These are phyloP conservation scores for Russula sp. DNA, from an alignment of 768 basidiomycete species.

Conservation along the genomic window DNA sequence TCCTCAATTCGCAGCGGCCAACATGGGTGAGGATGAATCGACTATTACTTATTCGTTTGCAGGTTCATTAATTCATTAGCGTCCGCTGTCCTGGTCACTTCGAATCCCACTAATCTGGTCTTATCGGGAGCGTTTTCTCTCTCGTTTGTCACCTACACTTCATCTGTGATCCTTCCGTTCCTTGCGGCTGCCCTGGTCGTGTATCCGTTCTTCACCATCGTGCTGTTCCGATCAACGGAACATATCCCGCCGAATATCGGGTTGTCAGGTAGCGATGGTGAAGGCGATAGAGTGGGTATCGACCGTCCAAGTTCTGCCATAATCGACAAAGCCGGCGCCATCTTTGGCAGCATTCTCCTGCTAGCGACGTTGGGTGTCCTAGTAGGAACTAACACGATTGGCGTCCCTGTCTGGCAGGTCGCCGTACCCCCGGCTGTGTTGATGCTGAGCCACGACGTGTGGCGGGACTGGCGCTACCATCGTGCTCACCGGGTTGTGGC, in stretches of 20 bases:
- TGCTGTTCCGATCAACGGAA: constrained; percentile 51
- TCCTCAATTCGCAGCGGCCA: constrained; percentile 71
- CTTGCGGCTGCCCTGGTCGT: constrained; percentile 54
- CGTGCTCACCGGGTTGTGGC: not conserved
- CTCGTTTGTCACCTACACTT: constrained; percentile 72
- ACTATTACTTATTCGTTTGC: not conserved
- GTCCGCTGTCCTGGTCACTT: constrained; percentile 61
- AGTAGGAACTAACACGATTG: constrained; percentile 69
- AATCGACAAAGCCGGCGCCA: constrained; percentile 66
- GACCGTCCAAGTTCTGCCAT: constrained; percentile 53
- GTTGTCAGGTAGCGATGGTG: constrained; percentile 32
- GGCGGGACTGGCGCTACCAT: constrained; percentile 30
- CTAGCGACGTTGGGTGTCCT: constrained; percentile 62
- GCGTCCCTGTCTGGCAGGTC: constrained; percentile 79
- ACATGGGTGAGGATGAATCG: constrained; percentile 53
- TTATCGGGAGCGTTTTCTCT: constrained; percentile 81
- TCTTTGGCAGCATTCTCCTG: constrained; percentile 65
- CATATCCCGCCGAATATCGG: constrained; percentile 47
- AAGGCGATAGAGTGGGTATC: constrained; percentile 27
- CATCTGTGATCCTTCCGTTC: constrained; percentile 79
- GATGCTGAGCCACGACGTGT: constrained; percentile 65
- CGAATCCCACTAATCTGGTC: constrained; percentile 93
- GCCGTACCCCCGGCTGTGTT: constrained; percentile 71
- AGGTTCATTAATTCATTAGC: constrained; percentile 28
- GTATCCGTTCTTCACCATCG: constrained; percentile 50